Base-by-base conservation (phyloP, 1,284 basidiomycete genomes). In the Neolentinus lepideus region DNA sequence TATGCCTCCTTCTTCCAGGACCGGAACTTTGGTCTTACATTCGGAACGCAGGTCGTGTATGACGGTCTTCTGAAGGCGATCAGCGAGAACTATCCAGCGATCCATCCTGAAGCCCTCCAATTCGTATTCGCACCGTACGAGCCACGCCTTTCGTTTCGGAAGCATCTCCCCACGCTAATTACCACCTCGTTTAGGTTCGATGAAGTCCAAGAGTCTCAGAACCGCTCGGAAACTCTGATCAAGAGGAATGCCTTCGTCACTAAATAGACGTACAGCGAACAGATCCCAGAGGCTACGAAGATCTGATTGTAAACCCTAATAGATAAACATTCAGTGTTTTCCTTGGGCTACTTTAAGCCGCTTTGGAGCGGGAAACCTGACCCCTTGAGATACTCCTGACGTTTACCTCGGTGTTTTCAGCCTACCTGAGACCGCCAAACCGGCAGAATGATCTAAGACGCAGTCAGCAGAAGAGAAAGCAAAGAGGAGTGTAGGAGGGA, bases 31-130 rank as follows among this genome's bases (percentile, higher is more conserved):
- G 38, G 12, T 31, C 6, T 31, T 31, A 12, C 4, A 12, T 12
- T 31, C 29, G 29, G 29, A n/a, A 31, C 12, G 29, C 27, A 91
- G 89, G 66, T 93, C 52, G 71, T 88, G 35, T 92, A 83, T 64
- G 74, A 87, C 14, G 76, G 70, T 29, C 66, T 94, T 54, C 74
- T 83, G 47, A 70, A 76, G 57, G 75, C 80, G 1, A 85, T 94
- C 61, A 63, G 62, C 38, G 67, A 73, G 56, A 70, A 74, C 25
- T 84, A 81, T 66, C 86, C 91, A 0, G 85, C 92, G 56, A 72
- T 93, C n/a, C 75, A 88, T 67, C 76, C 78, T 58, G 81, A 85
- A 31, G 80, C 75, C 38, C 62, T 90, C 38, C 8, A n/a, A 43
- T 43, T 43, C 16, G 38, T 43, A 16, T 43, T 43, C 16, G 38